Conservation (phyloP, 148 eudicot species). For the Polygonum maritimum region DNA sequence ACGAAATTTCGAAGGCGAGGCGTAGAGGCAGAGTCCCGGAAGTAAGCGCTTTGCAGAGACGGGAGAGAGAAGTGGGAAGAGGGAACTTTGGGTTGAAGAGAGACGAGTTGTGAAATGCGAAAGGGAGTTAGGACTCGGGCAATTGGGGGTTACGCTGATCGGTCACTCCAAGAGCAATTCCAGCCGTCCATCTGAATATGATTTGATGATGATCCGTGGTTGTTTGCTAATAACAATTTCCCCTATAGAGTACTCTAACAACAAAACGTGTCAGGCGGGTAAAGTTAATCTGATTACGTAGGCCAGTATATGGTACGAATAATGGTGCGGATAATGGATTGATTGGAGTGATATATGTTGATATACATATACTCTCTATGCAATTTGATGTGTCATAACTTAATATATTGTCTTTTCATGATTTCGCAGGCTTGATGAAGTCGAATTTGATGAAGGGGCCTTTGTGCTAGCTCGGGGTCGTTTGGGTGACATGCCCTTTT, state of each 20-base stretch:
- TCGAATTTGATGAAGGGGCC: no score
- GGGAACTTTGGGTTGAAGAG: not conserved
- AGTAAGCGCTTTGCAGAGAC: conserved; percentile 7
- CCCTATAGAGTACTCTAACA: no score
- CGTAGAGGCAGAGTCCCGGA: not conserved
- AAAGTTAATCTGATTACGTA: no score
- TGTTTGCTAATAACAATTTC: not conserved
- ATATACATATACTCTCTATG: not conserved
- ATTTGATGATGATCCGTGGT: not conserved
- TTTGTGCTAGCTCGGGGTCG: no score
- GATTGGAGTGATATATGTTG: no score
- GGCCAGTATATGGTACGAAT: no score
- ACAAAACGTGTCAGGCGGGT: no score
- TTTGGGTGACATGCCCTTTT: not conserved
- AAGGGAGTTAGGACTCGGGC: not conserved
- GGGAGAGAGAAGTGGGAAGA: not conserved
- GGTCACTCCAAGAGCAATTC: not conserved
- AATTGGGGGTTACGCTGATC: not conserved
- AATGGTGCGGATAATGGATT: no score
- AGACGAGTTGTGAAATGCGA: not conserved
- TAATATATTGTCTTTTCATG: no score
- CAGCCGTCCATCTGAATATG: not conserved
- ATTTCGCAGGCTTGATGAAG: no score
- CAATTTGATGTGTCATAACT: not conserved
- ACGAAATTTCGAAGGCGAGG: not conserved